Conservation (phyloP, 2,329 filamentous ascomycete genomes). For the Trichocomaceae sp. region DNA sequence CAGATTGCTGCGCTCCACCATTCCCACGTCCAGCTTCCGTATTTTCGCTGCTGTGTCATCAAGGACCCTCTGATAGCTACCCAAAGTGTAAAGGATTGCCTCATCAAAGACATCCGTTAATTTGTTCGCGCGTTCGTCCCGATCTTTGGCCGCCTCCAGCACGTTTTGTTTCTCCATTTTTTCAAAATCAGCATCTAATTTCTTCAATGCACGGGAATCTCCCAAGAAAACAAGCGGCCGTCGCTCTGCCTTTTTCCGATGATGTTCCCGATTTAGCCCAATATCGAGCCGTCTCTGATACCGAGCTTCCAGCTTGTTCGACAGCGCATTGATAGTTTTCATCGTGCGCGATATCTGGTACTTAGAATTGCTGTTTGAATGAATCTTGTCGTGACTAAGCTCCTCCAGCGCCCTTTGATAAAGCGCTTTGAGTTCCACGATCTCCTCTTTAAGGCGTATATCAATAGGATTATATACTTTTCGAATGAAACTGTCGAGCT, state of each 20-base stretch:
- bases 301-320: constrained; percentile 44
- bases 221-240: constrained; percentile 47
- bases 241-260: constrained; percentile 50
- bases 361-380: constrained; percentile 25
- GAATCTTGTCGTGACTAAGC: constrained; percentile 34
- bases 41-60: constrained; percentile 43
- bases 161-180: constrained; percentile 47
- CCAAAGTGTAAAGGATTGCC: constrained; percentile 45
- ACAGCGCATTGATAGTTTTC: constrained; percentile 40
- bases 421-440: constrained; percentile 43
- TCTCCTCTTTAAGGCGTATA: constrained; percentile 43
- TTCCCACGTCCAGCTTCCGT: constrained; percentile 29
- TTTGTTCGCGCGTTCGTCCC: constrained; percentile 44
- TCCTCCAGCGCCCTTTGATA: constrained; percentile 40
- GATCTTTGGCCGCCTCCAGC: constrained; percentile 44
- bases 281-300: constrained; percentile 46
- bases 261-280: constrained; percentile 48
- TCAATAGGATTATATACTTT: constrained; percentile 48
- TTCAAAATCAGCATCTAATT: constrained; percentile 44
- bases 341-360: constrained; percentile 39
- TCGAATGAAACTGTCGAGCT: constrained; percentile 46
- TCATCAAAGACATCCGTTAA: constrained; percentile 48
- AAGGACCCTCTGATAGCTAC: constrained; percentile 46
- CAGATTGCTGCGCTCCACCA: constrained; percentile 27
- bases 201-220: constrained; percentile 46